Conservation (phyloP, 108 stramenopile species). For the Skeletonema tropicum region DNA sequence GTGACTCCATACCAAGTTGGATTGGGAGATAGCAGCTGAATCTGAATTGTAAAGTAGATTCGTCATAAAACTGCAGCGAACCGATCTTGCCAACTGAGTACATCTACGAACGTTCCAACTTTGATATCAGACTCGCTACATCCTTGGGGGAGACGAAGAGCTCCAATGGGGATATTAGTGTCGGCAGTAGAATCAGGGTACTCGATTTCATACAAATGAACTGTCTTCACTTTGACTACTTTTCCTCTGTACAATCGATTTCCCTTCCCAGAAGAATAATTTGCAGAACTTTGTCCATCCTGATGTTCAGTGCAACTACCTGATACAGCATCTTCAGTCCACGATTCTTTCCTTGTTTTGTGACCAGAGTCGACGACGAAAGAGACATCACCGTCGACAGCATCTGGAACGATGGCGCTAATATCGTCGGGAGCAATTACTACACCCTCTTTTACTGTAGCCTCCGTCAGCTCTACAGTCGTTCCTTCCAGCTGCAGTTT, state of each 20-base stretch:
- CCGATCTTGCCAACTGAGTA: slow-evolving; percentile 34
- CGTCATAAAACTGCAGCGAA: background rate
- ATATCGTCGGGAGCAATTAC: background rate
- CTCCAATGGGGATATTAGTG: slow-evolving; percentile 22
- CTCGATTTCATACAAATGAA: slow-evolving; percentile 29
- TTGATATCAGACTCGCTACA: background rate
- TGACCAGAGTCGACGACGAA: slow-evolving; percentile 1
- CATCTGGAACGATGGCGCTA: background rate
- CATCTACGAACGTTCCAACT: slow-evolving; percentile 21
- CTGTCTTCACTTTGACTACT: slow-evolving; percentile 17
- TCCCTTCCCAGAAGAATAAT: slow-evolving; percentile 19
- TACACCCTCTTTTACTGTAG: background rate
- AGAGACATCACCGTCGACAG: slow-evolving; percentile 6
- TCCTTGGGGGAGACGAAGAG: slow-evolving; percentile 14
- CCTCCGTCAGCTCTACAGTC: too few relatives aligned
- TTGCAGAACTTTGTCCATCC: background rate
- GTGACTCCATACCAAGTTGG: slow-evolving; percentile 41
- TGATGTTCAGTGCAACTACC: background rate
- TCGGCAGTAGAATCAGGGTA: slow-evolving; percentile 25
- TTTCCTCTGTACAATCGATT: slow-evolving; percentile 23
- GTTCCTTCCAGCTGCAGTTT: too few relatives aligned
- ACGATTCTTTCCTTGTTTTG: background rate
- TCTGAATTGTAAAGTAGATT: background rate
- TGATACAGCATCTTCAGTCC: background rate
- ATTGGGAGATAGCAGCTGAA: background rate